Base-by-base conservation (phyloP, 495 filamentous ascomycete species). In the Penicillium diatomitis region DNA sequence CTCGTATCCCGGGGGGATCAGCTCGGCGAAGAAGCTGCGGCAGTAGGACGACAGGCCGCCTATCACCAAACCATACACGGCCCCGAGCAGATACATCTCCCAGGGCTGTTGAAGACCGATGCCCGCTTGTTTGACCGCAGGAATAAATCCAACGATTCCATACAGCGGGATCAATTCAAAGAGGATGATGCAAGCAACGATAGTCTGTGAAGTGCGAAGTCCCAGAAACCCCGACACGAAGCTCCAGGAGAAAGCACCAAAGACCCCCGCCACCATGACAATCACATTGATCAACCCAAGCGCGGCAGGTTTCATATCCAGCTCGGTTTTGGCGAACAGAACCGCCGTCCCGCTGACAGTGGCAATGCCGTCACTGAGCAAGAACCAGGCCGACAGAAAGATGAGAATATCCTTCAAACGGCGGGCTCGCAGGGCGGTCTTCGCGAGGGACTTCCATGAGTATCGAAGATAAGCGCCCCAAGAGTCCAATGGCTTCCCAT, bases 11-110 rank as follows among this genome's bases (percentile, higher is more conserved):
- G 90, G 88, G 27, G 92, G 92, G 54, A 98, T 85, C 33, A 98
- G 74, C 62, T 96, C 88, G 27, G 89, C 90, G 60, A 84, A 98
- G 37, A 98, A 75, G 58, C 86, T 91, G 9, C 92, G 86, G 57
- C 92, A 97, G 64, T 97, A 95, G 12, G 86, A 87, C 35, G 85
- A 88, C n/a, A 98, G 68, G 0, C 92, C 92, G 10, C 91, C 92
- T 45, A 98, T 81, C 3, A 96, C 90, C 47, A 98, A 79, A 3
- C 92, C 92, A 59, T 96, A 98, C 40, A 98, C 77, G 5, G 84
- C 85, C 0, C 88, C 89, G 2, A 98, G 70, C 3, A 88, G 87
- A 61, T 92, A 97, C 89, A 98, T 96, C 61, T 98, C 92, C 88
- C 90, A 95, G 8, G 85, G 86, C 55, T 89, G 84, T 58, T 95